Conservation (phyloP, 2,329 filamentous ascomycete species). For the Grosmannia huntii region DNA sequence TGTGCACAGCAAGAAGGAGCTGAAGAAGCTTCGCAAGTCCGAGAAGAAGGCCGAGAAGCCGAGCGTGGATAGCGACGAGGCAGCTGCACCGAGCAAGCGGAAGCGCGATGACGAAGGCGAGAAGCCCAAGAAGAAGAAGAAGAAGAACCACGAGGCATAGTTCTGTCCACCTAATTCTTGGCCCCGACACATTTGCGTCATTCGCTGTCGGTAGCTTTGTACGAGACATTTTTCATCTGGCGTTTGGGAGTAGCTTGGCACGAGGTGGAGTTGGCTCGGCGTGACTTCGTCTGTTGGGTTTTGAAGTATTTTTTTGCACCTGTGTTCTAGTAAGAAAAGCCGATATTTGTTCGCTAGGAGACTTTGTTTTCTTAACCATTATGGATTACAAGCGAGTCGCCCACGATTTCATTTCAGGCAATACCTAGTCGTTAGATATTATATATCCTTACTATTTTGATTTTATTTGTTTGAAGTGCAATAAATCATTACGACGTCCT, state of each 20-base stretch:
- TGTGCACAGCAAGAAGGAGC: slow-evolving; percentile 40
- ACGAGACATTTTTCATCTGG: neutral
- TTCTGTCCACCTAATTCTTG: neutral
- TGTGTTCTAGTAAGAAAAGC: neutral
- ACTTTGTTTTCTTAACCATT: neutral
- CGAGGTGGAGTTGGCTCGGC: neutral
- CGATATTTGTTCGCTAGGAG: neutral
- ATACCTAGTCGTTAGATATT: neutral
- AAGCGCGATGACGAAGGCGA: slow-evolving; percentile 59
- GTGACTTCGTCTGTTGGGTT: neutral
- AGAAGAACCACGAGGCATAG: slow-evolving; percentile 17
- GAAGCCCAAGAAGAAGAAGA: slow-evolving; percentile 41
- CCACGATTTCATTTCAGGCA: neutral
- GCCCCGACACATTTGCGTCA: neutral
- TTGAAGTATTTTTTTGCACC: neutral
- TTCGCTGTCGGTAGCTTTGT: neutral
- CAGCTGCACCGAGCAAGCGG: slow-evolving; percentile 39
- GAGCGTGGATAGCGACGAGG: slow-evolving; percentile 17
- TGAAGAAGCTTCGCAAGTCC: slow-evolving; percentile 21
- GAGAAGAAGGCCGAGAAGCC: slow-evolving; percentile 16
- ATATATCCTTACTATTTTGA: neutral
- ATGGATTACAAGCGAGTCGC: neutral
- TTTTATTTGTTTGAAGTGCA: no score
- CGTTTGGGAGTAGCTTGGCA: neutral
- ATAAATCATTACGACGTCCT: neutral